These are phyloP conservation scores for Colletotrichum echinochloae DNA, from an alignment of 2,329 filamentous ascomycete genomes.

Conservation along the genomic window DNA sequence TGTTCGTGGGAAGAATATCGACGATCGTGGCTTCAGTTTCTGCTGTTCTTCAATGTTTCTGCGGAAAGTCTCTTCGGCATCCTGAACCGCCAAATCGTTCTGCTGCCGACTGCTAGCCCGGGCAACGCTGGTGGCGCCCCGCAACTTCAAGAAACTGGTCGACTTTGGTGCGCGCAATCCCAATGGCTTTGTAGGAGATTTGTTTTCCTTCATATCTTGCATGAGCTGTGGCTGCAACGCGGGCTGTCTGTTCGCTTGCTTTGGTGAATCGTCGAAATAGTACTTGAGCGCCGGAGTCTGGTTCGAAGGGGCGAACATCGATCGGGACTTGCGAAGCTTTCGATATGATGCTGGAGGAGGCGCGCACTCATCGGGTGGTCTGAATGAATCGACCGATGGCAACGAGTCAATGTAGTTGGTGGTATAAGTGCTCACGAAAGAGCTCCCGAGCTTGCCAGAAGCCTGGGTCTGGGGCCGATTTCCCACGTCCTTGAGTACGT, in stretches of 20 bases:
- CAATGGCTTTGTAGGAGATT: not conserved
- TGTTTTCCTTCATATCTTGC: conserved; percentile 9
- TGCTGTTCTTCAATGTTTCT: conserved; percentile 51
- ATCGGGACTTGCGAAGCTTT: conserved; percentile 66
- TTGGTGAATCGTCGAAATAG: conserved; percentile 24
- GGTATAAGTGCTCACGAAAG: conserved; percentile 23
- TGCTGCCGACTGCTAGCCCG: conserved; percentile 41
- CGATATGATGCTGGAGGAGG: conserved; percentile 62
- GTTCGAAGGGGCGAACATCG: conserved; percentile 60
- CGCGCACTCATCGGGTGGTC: conserved; percentile 56
- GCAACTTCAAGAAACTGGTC: conserved; percentile 62
- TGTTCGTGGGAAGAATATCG: conserved; percentile 57
- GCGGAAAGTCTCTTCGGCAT: conserved; percentile 53
- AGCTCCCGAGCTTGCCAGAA: not conserved
- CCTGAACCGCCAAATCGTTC: conserved; percentile 52
- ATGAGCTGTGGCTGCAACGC: conserved; percentile 14
- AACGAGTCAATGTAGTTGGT: conserved; percentile 32
- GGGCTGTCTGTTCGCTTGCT: not conserved
- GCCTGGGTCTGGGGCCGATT: conserved; percentile 4
- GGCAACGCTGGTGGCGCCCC: conserved; percentile 44
- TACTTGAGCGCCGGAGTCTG: conserved; percentile 28
- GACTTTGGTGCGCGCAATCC: conserved; percentile 63
- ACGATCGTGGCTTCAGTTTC: conserved; percentile 55
- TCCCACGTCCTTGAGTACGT: conserved; percentile 4
- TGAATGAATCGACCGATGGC: conserved; percentile 23